Base-by-base conservation (phyloP, 768 basidiomycete genomes). In the Naematelia aurantialba region DNA sequence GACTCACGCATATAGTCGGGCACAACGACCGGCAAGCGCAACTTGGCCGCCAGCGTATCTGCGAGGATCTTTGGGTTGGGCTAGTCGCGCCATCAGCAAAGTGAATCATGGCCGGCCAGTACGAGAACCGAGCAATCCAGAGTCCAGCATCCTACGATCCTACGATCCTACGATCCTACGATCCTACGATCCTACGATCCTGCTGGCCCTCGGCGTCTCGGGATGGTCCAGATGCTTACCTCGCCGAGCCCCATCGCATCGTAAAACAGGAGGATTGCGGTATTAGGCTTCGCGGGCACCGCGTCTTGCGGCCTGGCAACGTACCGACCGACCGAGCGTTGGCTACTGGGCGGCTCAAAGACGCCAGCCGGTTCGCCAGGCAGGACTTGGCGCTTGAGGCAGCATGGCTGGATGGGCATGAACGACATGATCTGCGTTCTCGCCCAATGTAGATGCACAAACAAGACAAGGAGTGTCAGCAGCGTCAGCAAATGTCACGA, bases 1-100 rank as follows among this genome's bases (percentile, higher is more conserved):
- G 17, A 63, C 65, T 61, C 39, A 69, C 70, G 63, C 45, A 72
- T 66, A 49, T 69, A 72, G 25, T 72, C 70, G 1, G 70, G 70
- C 0, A 67, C 65, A 31, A 64, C 63, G 39, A 72, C 70, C 10
- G 66, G 46, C 19, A 72, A 39, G 29, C 59, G 55, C 17, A 72
- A 50, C 34, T 65, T 45, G 2, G 62, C 63, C 17, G 70, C 70
- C 19, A 69, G 64, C 4, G 42, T 47, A 44, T 72, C 70, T 0
- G 70, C 70, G 21, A 69, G 54, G 56, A 72, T 61, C 50, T 63
- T 68, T 27, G 63, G 50, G 44, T 72, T 72, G 19, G 58, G 59
- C 70, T 72, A 27, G n/a, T n/a, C n/a, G n/a, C n/a, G n/a, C n/a
- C n/a, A n/a, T n/a, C n/a, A 5, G n/a, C 10, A 3, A 39, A 27